Conservation (phyloP, 169 alveolate species). For the Plasmodium relictum region DNA sequence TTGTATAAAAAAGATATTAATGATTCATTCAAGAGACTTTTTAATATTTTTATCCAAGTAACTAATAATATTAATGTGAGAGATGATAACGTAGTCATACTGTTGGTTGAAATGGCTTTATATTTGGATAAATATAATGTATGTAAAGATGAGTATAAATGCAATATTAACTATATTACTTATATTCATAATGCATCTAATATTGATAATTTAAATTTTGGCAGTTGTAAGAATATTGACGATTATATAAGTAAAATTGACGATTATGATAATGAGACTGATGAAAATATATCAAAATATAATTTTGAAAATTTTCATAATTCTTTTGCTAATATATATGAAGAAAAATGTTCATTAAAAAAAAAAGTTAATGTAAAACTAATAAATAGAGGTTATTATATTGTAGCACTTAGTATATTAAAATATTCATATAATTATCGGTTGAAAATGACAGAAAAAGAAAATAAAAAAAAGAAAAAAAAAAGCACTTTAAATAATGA, state of each 20-base stretch:
- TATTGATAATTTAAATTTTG: neutral
- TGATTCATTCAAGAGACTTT: conserved; percentile 27
- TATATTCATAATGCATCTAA: neutral
- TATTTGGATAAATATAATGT: conserved; percentile 30
- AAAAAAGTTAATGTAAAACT: conserved; percentile 8
- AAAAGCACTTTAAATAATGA: conserved; percentile 44
- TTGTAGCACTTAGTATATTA: conserved; percentile 34
- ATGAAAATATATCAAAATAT: neutral
- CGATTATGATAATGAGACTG: conserved; percentile 2
- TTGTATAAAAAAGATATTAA: conserved; percentile 41
- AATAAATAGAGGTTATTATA: conserved; percentile 18
- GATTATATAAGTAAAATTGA: conserved; percentile 1
- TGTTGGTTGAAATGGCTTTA: conserved; percentile 65
- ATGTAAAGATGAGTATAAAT: conserved; percentile 14
- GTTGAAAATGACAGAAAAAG: conserved; percentile 11
- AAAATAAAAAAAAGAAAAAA: conserved; percentile 50
- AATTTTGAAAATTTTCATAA: neutral
- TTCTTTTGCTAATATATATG: neutral
- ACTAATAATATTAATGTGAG: conserved; percentile 10
- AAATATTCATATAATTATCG: conserved; percentile 45
- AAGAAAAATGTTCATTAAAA: neutral
- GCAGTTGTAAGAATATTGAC: neutral
- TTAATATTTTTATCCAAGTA: conserved; percentile 21
- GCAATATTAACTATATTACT: neutral
- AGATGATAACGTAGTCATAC: conserved; percentile 44